A percentile compares a stretch with the other conserved stretches of the same genome.
Conservation (phyloP, 2,329 filamentous ascomycete genomes). For the Diaporthe sp. region DNA sequence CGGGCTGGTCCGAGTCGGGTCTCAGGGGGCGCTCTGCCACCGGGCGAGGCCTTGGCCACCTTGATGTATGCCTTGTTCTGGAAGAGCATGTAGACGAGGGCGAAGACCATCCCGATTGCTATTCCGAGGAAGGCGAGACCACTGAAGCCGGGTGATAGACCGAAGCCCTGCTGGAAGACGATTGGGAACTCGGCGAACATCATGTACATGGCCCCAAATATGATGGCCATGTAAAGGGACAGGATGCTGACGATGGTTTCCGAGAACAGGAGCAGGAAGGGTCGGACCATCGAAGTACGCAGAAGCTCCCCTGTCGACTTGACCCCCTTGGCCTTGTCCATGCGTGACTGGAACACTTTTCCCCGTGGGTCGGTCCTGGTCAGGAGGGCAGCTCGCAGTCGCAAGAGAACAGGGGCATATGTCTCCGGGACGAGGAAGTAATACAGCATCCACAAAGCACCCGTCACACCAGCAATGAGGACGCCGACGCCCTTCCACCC, state of each 20-base stretch:
- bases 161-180: constrained; percentile 71
- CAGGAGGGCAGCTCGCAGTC: background rate
- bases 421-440: constrained; percentile 45
- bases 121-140: constrained; percentile 76
- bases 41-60: constrained; percentile 15
- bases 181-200: constrained; percentile 70
- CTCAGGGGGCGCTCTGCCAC: constrained; percentile 68
- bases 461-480: constrained; percentile 48
- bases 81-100: constrained; percentile 65
- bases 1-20: constrained; percentile 72
- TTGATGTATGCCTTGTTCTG: constrained; percentile 68
- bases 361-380: constrained; percentile 22
- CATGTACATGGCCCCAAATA: constrained; percentile 68
- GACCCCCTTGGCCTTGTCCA: constrained; percentile 19
- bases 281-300: constrained; percentile 69
- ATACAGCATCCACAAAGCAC: constrained; percentile 41
- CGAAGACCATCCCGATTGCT: constrained; percentile 72
- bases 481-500: constrained; percentile 55
- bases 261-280: constrained; percentile 74
- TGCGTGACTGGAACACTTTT: constrained; percentile 4
- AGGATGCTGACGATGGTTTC: constrained; percentile 77
- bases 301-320: constrained; percentile 57
- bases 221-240: constrained; percentile 74
- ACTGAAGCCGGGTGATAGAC: constrained; percentile 69
- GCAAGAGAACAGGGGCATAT: constrained; percentile 31